Evolutionary conservation across 345 rosid species (phyloP).

Genomic region (Physaria fendleri): DNA sequence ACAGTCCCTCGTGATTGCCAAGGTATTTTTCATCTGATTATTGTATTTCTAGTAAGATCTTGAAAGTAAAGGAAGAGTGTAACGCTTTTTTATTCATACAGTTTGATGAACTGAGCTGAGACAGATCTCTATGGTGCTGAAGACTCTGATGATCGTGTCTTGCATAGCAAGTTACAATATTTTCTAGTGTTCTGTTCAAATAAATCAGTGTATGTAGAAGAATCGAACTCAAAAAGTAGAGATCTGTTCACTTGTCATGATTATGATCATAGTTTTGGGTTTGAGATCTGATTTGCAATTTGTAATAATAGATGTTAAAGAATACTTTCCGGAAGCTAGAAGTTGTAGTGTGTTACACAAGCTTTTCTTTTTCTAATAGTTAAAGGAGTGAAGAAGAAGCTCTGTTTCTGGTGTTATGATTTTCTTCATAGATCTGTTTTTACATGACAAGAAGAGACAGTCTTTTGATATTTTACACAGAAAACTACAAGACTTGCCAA

Average conservation of each 20-base stretch:
- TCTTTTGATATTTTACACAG: neutral
- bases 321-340: conserved; percentile 68
- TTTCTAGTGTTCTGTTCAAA: neutral
- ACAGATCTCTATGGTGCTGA: neutral
- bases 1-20: conserved; percentile 34
- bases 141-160: neutral
- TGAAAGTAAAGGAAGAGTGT: neutral
- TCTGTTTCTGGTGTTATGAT: neutral
- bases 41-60: neutral
- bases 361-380: conserved; percentile 64
- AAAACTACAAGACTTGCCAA: neutral
- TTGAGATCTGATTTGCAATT: neutral
- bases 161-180: neutral
- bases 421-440: conserved; percentile 48
- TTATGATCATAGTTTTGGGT: neutral
- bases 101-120: conserved; percentile 15
- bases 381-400: conserved; percentile 57
- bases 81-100: neutral
- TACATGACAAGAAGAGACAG: conserved; percentile 1
- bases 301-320: conserved; percentile 29
- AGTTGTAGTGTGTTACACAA: conserved; percentile 66
- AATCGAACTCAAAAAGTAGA: neutral
- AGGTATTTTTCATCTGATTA: conserved; percentile 9
- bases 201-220: conserved; percentile 4
- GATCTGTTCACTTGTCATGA: neutral